Conservation (phyloP, 305 asterid species). For the Fraxinus latifolia region DNA sequence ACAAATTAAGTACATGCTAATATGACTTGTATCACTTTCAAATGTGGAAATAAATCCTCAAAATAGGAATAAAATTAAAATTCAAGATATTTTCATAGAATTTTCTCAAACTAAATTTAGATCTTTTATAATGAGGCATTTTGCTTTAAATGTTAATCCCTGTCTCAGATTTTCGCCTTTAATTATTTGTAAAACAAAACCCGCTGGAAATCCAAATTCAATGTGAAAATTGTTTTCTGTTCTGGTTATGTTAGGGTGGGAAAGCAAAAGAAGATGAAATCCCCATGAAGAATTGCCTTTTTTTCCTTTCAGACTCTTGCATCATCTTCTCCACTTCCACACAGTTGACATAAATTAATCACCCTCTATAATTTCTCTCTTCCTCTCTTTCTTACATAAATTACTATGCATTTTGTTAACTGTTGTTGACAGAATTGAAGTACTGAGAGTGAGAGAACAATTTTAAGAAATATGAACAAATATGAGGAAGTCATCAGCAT, state of each 20-base stretch:
- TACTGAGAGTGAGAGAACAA: constrained; percentile 26
- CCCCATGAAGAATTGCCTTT: constrained; percentile 13
- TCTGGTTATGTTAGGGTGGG: constrained; percentile 12
- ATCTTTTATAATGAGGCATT: constrained; percentile 14
- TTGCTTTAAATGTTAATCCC: constrained; percentile 32
- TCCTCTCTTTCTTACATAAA: background rate
- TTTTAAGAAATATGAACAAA: constrained; percentile 1
- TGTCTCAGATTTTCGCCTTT: constrained; percentile 21
- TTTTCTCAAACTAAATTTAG: constrained; percentile 20
- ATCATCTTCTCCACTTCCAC: constrained; percentile 27
- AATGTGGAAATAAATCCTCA: background rate
- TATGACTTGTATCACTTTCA: background rate
- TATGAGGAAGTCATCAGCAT: constrained; percentile 25
- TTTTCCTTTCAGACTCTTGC: background rate
- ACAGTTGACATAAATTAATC: constrained; percentile 25
- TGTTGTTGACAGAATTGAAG: constrained; percentile 9
- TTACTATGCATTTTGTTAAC: constrained; percentile 26
- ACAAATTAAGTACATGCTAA: background rate
- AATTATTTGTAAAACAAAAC: constrained; percentile 18
- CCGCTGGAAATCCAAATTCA: constrained; percentile 17
- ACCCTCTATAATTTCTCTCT: background rate
- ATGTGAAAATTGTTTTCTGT: background rate
- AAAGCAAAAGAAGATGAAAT: constrained; percentile 15
- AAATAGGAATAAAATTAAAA: constrained; percentile 24
- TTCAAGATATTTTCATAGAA: constrained; percentile 11